Evolutionary conservation across 2,329 filamentous ascomycete genomes (phyloP).

Genomic region (Botrytis medusae): DNA sequence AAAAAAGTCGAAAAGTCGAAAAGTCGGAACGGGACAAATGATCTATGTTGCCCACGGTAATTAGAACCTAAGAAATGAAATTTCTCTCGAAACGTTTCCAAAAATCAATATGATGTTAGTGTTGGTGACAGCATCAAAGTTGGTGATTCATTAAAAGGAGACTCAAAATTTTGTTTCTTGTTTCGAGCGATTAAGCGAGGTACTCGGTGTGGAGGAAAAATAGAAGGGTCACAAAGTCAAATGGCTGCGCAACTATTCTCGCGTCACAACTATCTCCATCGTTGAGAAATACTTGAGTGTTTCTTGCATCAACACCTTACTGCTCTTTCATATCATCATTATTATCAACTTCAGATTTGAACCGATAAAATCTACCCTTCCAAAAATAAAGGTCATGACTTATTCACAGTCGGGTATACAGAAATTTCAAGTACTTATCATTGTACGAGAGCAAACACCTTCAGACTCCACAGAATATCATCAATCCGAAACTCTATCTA

Average conservation of each 20-base stretch:
- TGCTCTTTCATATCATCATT: neutral
- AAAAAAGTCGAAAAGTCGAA: too few relatives aligned
- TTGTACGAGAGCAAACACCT: neutral
- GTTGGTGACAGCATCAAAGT: too few relatives aligned
- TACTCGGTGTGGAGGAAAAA: neutral
- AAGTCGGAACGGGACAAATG: too few relatives aligned
- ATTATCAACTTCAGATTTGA: neutral
- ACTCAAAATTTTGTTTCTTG: neutral
- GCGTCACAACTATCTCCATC: neutral
- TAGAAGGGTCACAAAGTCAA: neutral
- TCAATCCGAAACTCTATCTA: neutral
- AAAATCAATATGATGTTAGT: too few relatives aligned
- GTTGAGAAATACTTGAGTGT: neutral
- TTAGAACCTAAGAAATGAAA: too few relatives aligned
- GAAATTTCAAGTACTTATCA: neutral
- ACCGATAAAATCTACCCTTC: too few relatives aligned
- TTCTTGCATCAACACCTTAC: neutral
- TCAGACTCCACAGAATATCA: neutral
- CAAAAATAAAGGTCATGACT: too few relatives aligned
- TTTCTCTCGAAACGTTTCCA: too few relatives aligned
- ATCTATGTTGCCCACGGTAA: too few relatives aligned
- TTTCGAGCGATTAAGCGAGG: constrained; percentile 1
- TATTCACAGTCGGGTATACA: neutral
- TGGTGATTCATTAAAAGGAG: neutral
- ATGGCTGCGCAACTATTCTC: neutral